Base-by-base conservation (phyloP, 2,329 filamentous ascomycete species). In the Colletotrichum theobromicola region DNA sequence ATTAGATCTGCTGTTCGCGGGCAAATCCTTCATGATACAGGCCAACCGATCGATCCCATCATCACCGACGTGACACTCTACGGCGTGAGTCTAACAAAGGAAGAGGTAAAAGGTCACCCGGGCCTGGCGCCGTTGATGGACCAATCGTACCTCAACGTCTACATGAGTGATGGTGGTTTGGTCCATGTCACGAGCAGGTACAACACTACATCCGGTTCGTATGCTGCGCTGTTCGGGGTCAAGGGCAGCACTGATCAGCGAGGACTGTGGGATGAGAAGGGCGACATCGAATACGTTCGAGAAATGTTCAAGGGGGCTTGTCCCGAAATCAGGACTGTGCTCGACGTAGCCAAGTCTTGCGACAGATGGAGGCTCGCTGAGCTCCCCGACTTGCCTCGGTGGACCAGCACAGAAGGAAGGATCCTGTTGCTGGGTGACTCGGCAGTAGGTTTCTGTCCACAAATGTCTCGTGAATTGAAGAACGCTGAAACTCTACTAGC, bases 331-430 rank as follows among this genome's bases (percentile, higher is more conserved):
- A 66, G 70, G 21, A 75, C 72, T 46, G 70, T 62, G 2, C 65
- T 79, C 15, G 58, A 64, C 4, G 34, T 72, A 18, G 70, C 77
- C 9, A 46, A 71, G 3, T n/a, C 69, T 15, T 78, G 77, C 57
- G 77, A 77, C 34, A 72, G 77, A 42, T 79, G 77, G 77, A 76
- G 69, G 42, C 69, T 79, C 2, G 75, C 77, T n/a, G 77, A 78
- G 68, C 72, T 78, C 35, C 77, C 77, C 3, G 66, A 78, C 34
- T 72, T 77, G 4, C 77, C 77, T 28, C 77, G 77, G 2, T 79
- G 77, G 77, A 71, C 74, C 2, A 78, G 77, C 57, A 35, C 67
- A 46, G 74, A 65, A 0, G 76, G 77, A 8, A 75, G 77, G 18
- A 65, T 78, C 6, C 35, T 76, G 12, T 61, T 78, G 34, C 61